phyloP scores from a whole-genome alignment of 805 yeast genomes.

The Suhomyces sp. region DNA sequence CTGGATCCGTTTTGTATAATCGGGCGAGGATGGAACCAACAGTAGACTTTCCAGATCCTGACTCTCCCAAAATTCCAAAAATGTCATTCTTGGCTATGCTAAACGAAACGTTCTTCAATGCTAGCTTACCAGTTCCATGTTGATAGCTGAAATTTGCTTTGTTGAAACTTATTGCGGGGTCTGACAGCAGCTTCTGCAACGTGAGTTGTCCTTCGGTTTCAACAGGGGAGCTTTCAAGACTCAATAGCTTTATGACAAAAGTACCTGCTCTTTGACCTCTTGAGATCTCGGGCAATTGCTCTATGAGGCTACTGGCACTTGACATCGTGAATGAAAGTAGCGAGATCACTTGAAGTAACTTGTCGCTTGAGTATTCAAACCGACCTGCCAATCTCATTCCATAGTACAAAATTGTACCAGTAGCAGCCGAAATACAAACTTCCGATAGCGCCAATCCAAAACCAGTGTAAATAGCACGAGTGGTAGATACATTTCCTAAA shows the following conservation, averaged over 20 bases:
- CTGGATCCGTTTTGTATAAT: slow-evolving; percentile 43
- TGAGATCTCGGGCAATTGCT: slow-evolving; percentile 73
- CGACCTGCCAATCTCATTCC: slow-evolving; percentile 70
- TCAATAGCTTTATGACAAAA: slow-evolving; percentile 40
- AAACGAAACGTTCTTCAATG: slow-evolving; percentile 45
- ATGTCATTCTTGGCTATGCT: slow-evolving; percentile 44
- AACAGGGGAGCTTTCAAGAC: slow-evolving; percentile 26
- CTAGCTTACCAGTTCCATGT: slow-evolving; percentile 16
- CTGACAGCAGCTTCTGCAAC: slow-evolving; percentile 17
- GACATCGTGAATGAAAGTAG: slow-evolving; percentile 71
- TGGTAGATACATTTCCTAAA: slow-evolving; percentile 40
- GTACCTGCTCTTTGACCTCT: slow-evolving; percentile 76
- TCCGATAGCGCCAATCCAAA: slow-evolving; percentile 60
- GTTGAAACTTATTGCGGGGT: slow-evolving; percentile 35
- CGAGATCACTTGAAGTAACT: slow-evolving; percentile 66
- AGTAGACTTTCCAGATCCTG: slow-evolving; percentile 94
- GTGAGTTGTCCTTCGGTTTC: slow-evolving; percentile 37
- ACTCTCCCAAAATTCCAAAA: slow-evolving; percentile 73
- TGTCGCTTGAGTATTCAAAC: slow-evolving; percentile 52
- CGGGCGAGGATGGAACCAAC: slow-evolving; percentile 54
- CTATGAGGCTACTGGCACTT: slow-evolving; percentile 56
- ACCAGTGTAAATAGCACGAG: slow-evolving; percentile 61
- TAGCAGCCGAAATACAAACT: slow-evolving; percentile 55
- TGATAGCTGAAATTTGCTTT: slow-evolving; percentile 53
- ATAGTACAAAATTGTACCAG: slow-evolving; percentile 72